Conservation (phyloP, 257 asterid species). For the Salvia rosmarinus region DNA sequence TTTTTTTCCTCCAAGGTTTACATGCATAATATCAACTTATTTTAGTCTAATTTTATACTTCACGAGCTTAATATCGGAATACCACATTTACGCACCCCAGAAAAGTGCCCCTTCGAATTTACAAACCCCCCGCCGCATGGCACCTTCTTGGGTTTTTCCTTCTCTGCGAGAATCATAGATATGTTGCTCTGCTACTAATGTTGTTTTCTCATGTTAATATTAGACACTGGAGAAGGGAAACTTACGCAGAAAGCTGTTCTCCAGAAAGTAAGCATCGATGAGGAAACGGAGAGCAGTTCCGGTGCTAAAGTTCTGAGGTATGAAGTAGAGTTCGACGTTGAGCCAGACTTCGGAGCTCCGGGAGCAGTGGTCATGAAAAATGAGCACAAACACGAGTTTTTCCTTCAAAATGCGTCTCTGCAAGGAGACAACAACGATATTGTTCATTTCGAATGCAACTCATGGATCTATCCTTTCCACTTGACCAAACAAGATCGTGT, state of each 20-base stretch:
- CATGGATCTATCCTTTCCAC: slow-evolving; percentile 52
- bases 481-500: slow-evolving; percentile 41
- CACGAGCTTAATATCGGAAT: no score
- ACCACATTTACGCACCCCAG: no score
- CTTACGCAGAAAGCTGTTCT: slow-evolving; percentile 34
- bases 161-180: no score
- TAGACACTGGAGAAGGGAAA: slow-evolving; percentile 43
- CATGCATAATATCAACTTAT: no score
- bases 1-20: no score
- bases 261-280: slow-evolving; percentile 32
- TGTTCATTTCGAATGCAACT: slow-evolving; percentile 48
- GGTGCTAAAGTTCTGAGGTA: slow-evolving; percentile 29
- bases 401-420: slow-evolving; percentile 40
- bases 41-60: no score
- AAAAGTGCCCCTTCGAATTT: no score
- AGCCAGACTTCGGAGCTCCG: slow-evolving; percentile 40
- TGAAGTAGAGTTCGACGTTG: slow-evolving; percentile 32
- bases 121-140: no score
- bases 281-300: slow-evolving; percentile 15
- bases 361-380: slow-evolving; percentile 48
- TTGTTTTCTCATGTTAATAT: background rate
- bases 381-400: slow-evolving; percentile 42
- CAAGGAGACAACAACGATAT: slow-evolving; percentile 30
- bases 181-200: background rate
- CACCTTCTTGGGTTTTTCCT: no score